Evolutionary conservation across 108 stramenopile species (phyloP), one percentile per base, ranked within the genome.

Genomic region (Skeletonema potamos): DNA sequence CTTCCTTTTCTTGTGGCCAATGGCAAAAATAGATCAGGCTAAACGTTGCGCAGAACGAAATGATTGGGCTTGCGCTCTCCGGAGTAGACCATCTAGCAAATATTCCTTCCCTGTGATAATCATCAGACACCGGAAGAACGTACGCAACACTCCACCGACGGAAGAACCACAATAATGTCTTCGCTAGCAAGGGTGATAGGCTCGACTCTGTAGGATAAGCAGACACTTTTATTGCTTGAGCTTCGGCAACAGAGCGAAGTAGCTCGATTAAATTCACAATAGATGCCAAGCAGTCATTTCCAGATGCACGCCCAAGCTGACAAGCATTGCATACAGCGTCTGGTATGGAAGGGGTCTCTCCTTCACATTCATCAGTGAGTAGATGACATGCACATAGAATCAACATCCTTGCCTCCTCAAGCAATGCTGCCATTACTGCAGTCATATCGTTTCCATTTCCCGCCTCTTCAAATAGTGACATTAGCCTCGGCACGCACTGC

Each of bases 1-100:
- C 84, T 61, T 87, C 84, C 26, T 73, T 71, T 83, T 95, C 94
- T 66, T 87, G 89, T 7, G 94, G 91, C 94, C 94, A 95, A 57
- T 79, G 85, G 58, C 90, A 92, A 58, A 89, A 86, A 67, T 92
- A 92, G 32, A 90, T 83, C 4, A 91, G 62, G 69, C 87, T 89
- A 54, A 95, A 67, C 1, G 90, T 84, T 10, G 76, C 27, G 33
- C 84, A 80, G 66, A 95, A 92, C 0, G 86, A 86, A 39, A 94
- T 66, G 0, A 84, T 62, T 44, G 87, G 85, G 54, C 85, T 79
- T 27, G 86, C 85, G 0, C 57, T 29, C 41, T 89, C 90, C 3
- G 68, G 76, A 20, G 58, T 77, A 24, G 87, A 73, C 86, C 89
- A 94, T n/a, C 66, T 74, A 17, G 58, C 66, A 30, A 81, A 44